Base-by-base conservation (phyloP, 1,284 basidiomycete species). In the Sporisorium exsertum region DNA sequence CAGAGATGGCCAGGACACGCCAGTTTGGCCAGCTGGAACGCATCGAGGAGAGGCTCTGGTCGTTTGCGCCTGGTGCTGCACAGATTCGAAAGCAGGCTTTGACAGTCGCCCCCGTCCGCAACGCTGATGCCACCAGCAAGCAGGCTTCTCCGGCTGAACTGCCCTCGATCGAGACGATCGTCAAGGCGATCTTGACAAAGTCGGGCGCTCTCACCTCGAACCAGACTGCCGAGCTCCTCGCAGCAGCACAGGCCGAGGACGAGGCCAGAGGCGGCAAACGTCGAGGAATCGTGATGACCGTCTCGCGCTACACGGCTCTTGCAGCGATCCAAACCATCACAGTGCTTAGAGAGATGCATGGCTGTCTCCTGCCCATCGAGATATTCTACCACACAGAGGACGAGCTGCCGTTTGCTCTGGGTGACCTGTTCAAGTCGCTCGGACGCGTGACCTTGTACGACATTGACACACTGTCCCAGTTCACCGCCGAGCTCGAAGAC, bases 211-310 rank as follows among this genome's bases (percentile, higher is more conserved):
- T 71, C 3, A 37, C 54, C 4, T 15, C 62, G 5, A 58, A 71
- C n/a, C 22, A 64, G 62, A 62, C 55, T 7, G 15, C 54, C 0
- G 33, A 45, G 2, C 20, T 64, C 16, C 68, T 71, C 22, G 13
- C 27, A 24, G 54, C 54, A 32, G 62, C 68, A 5, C 49, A 65
- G 27, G 2, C 20, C 2, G 62, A 71, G 42, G 68, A 71, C 15
- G 58, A 57, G 29, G 43, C 54, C 6, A 37, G 46, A 22, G 68
- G 68, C 8, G 68, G 68, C 5, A 71, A 65, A 35, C 50, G 62
- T 13, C 29, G 63, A 22, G 72, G 72, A 18, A 74, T 74, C 43
- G 62, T 74, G 42, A 74, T 74, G 58, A n/a, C 52, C 12, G 72
- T 74, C 1, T 55, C 55, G 10, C 54, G 66, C 9, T 45, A 59